Percentiles rank a stretch among this genome's conserved stretches.
Conservation (phyloP, 1,139 yeast genomes). For the Blastobotrys buckinghamii region DNA sequence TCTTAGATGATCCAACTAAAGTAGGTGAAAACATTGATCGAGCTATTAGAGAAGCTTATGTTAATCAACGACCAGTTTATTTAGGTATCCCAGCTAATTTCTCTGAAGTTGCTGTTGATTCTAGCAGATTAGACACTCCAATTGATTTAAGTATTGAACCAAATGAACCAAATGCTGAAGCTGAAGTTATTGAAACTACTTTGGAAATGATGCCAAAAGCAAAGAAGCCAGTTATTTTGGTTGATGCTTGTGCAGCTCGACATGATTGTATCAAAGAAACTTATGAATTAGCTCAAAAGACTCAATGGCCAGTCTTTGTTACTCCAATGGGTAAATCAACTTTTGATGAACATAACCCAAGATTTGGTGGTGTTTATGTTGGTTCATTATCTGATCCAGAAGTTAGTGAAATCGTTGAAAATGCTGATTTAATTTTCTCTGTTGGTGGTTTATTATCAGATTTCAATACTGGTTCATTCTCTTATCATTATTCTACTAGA, state of each 20-base stretch:
- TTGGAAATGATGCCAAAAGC: constrained; percentile 49
- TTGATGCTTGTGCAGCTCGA: constrained; percentile 84
- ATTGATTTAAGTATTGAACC: constrained; percentile 56
- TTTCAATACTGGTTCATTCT: constrained; percentile 86
- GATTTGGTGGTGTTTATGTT: constrained; percentile 83
- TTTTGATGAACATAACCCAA: constrained; percentile 64
- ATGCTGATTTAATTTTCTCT: constrained; percentile 68
- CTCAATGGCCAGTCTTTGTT: constrained; percentile 78
- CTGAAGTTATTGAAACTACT: constrained; percentile 60
- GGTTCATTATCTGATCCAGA: constrained; percentile 74
- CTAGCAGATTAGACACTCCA: constrained; percentile 52
- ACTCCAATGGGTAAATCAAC: constrained; percentile 91
- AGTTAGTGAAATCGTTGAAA: constrained; percentile 69
- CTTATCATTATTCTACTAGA: constrained; percentile 72
- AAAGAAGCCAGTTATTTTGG: constrained; percentile 65
- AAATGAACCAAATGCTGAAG: constrained; percentile 65
- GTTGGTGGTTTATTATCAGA: constrained; percentile 82
- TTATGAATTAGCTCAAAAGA: constrained; percentile 52
- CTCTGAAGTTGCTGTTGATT: constrained; percentile 58
- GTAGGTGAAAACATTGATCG: constrained; percentile 71
- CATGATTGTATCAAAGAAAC: constrained; percentile 65
- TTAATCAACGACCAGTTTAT: constrained; percentile 77
- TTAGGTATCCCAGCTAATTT: constrained; percentile 79
- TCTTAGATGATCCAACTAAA: constrained; percentile 52
- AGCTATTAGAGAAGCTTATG: constrained; percentile 65